Conservation (phyloP, 2,329 filamentous ascomycete genomes). For the Byssothecium circinans region DNA sequence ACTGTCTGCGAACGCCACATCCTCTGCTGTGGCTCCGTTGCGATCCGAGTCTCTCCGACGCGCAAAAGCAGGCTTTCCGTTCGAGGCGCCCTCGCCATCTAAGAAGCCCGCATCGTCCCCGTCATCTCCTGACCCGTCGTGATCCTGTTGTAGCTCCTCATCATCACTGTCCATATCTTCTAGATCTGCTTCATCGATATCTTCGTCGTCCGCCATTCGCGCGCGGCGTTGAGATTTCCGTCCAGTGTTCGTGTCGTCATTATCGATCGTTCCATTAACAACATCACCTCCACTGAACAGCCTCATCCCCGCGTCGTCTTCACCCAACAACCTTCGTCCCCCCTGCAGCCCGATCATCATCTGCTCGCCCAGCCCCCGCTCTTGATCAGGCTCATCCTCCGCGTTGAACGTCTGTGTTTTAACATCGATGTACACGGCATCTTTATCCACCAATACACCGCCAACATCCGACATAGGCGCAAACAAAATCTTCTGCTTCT, state of each 20-base stretch:
- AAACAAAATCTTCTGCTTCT: conserved; percentile 95
- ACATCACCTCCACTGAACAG: conserved; percentile 79
- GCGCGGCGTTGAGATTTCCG: conserved; percentile 57
- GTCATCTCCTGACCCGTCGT: conserved; percentile 52
- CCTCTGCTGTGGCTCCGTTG: conserved; percentile 54
- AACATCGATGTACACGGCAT: conserved; percentile 87
- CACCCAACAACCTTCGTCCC: conserved; percentile 77
- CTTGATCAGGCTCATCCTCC: conserved; percentile 63
- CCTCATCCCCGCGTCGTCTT: conserved; percentile 79
- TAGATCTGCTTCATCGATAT: conserved; percentile 56
- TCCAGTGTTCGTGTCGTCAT: conserved; percentile 61
- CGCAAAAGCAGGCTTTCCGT: conserved; percentile 35
- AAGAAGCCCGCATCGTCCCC: conserved; percentile 53
- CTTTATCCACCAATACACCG: conserved; percentile 92
- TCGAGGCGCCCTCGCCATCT: conserved; percentile 45
- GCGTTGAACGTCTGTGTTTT: conserved; percentile 71
- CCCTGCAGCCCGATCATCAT: conserved; percentile 88
- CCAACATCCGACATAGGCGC: conserved; percentile 98
- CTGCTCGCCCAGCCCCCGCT: conserved; percentile 92
- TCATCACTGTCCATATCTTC: conserved; percentile 53
- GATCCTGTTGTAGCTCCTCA: conserved; percentile 55
- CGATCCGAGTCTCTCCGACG: conserved; percentile 31
- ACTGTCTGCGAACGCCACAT: conserved; percentile 90
- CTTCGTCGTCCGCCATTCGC: conserved; percentile 50
- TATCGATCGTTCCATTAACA: conserved; percentile 60